Base-by-base conservation (phyloP, 176 grass and related monocot genomes). In the Carex littledalei region DNA sequence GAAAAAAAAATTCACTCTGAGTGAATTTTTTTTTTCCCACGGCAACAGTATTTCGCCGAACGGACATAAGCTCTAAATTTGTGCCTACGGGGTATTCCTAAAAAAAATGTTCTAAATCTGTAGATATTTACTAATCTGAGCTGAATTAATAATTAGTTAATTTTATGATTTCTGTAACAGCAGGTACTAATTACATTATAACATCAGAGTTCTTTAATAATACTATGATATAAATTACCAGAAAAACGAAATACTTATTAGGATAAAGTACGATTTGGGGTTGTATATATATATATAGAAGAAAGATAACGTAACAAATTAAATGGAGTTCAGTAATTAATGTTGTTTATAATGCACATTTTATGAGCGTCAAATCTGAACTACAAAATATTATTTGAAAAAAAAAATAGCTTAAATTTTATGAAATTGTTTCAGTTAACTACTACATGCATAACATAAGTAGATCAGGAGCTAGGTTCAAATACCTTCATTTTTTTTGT, bases 121-220 rank as follows among this genome's bases (percentile, higher is more conserved):
- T n/a, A 39, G 1, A 39, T 68, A 7, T 68, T 5, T 39, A 35
- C 20, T 54, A 77, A 77, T 1, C 16, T 16, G 34, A 69, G 35
- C 41, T 41, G 18, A 62, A 41, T 39, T 67, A 67, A 8, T 39
- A 39, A 41, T 39, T 69, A 39, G 14, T 0, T 70, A 70, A 70
- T 75, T 53, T 75, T 75, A 75, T 73, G 71, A 20, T 75, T n/a
- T 75, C 17, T 52, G 6, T 75, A 49, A 74, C 13, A 74, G 7
- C 41, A 22, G 67, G 13, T 35, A 35, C 4, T 35, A 75, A 75
- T 10, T 52, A 52, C 35, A 69, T 39, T 69, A 49, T 50, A 60
- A 62, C n/a, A 68, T 26, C 26, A 26, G 26, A 43, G 45, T 75
- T 50, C 21, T 31, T 54, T 55, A 16, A 7, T 76, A 16, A 22